phyloP scores from a whole-genome alignment of 768 basidiomycete genomes.

The Trametes maxima region DNA sequence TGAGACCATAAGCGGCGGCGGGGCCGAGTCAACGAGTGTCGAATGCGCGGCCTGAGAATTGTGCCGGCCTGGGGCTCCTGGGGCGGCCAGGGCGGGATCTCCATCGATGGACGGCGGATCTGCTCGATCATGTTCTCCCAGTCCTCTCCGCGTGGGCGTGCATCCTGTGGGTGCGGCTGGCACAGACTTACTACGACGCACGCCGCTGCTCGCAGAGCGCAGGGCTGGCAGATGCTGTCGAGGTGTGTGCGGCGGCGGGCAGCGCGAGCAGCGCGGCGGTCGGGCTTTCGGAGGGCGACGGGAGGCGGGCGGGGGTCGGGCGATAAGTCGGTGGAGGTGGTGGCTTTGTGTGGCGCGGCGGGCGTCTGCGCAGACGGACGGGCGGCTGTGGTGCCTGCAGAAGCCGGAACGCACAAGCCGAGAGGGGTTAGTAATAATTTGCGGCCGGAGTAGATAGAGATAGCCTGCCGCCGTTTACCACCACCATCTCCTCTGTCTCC shows the following conservation, averaged over 20 bases:
- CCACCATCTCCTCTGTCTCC: constrained; percentile 16
- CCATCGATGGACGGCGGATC: constrained; percentile 7
- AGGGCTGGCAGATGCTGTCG: neutral
- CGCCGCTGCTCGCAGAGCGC: too few relatives aligned
- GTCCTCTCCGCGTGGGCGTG: neutral
- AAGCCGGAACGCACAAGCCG: constrained; percentile 15
- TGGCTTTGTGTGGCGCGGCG: constrained; percentile 2
- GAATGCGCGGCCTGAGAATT: constrained; percentile 7
- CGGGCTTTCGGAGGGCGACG: neutral
- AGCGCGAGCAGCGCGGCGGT: neutral
- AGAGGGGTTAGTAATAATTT: constrained; percentile 7
- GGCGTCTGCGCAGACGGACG: neutral
- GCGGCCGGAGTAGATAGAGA: constrained; percentile 22
- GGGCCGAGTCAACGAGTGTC: neutral
- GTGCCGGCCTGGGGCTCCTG: constrained; percentile 5
- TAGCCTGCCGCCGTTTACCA: constrained; percentile 7
- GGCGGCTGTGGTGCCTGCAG: constrained; percentile 7
- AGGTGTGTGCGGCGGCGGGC: neutral
- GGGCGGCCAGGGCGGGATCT: constrained; percentile 9
- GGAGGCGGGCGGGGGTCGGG: neutral
- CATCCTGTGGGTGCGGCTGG: too few relatives aligned
- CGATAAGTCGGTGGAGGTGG: neutral
- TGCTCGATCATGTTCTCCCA: neutral
- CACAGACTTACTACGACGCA: too few relatives aligned
- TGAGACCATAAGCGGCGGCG: neutral